Evolutionary conservation across 2,329 filamentous ascomycete genomes (phyloP), one percentile per base, ranked within the genome.

Genomic region (Alternaria sp.): DNA sequence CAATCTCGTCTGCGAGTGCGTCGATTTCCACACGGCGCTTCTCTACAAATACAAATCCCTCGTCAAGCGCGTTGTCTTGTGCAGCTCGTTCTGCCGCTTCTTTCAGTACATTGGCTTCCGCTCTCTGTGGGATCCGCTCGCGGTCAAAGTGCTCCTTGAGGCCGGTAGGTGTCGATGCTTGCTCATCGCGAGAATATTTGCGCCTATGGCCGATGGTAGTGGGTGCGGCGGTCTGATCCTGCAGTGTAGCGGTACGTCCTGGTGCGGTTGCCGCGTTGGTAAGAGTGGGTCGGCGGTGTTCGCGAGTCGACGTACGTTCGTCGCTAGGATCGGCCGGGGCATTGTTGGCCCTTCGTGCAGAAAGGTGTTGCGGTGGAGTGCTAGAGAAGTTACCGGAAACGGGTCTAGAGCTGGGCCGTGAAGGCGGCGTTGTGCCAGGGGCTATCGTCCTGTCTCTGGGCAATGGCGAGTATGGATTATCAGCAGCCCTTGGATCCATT

Each of bases 1-100:
- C 94, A 74, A 99, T 83, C 79, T 98, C 94, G 78, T 99, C 95
- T 22, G 95, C 95, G 72, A 99, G 91, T 3, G 95, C 95, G 77
- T 99, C 98, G 51, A 99, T 94, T 78, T 98, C 94, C 11, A 99
- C 94, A 20, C 93, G 91, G 66, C 91, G 89, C 82, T 97, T 97
- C 81, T 99, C 95, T 12, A 99, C 92, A 26, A 98, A 85, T 20
- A 99, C 94, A 71, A 98, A 99, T 67, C 98, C 95, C 66, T 94
- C 88, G 75, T 97, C 94, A 69, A 96, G 91, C 1, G 91, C 91
- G 49, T 96, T 89, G 65, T 98, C 94, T 70, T 96, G 92, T 3
- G 92, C 93, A 4, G 90, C 91, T 46, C 85, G 84, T 65, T 91
- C 88, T 41, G 84, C 83, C 51, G 85, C 85, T 51, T 82, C 81